These are phyloP conservation scores for Colletotrichum graminicola DNA, from an alignment of 2,329 filamentous ascomycete genomes.

Conservation along the genomic window DNA sequence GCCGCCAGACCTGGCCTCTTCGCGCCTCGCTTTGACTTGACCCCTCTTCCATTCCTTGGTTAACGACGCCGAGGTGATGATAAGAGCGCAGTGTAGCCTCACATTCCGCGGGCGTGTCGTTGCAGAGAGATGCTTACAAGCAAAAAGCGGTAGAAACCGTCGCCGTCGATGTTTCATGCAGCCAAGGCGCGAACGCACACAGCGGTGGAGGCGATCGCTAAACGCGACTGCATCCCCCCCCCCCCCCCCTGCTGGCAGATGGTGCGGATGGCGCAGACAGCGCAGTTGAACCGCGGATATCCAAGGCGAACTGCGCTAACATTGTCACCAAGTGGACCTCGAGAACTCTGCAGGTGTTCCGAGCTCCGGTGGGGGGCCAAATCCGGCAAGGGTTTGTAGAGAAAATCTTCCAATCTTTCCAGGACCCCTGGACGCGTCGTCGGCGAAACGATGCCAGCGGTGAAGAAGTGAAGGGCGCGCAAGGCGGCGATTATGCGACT, in stretches of 20 bases:
- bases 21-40: background rate
- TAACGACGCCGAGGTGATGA: background rate
- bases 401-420: constrained; percentile 14
- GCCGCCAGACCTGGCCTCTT: background rate
- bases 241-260: constrained; percentile 15
- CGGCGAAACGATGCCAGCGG: constrained; percentile 34
- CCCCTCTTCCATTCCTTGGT: background rate
- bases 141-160: constrained; percentile 23
- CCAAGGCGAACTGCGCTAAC: constrained; percentile 37
- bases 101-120: background rate
- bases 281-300: background rate
- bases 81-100: background rate
- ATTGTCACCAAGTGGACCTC: constrained; percentile 32
- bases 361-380: constrained; percentile 30
- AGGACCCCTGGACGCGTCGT: constrained; percentile 34
- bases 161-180: constrained; percentile 40
- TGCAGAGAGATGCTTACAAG: background rate
- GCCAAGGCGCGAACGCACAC: constrained; percentile 27
- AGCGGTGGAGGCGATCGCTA: constrained; percentile 40
- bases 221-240: constrained; percentile 22
- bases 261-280: too few species aligned
- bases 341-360: constrained; percentile 32
- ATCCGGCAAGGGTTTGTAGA: constrained; percentile 22
- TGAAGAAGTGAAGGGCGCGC: constrained; percentile 12
- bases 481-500: constrained; percentile 20